Evolutionary conservation across 768 basidiomycete species (phyloP), one percentile per base, ranked within the genome.

Genomic region (Podaxis sp.): DNA sequence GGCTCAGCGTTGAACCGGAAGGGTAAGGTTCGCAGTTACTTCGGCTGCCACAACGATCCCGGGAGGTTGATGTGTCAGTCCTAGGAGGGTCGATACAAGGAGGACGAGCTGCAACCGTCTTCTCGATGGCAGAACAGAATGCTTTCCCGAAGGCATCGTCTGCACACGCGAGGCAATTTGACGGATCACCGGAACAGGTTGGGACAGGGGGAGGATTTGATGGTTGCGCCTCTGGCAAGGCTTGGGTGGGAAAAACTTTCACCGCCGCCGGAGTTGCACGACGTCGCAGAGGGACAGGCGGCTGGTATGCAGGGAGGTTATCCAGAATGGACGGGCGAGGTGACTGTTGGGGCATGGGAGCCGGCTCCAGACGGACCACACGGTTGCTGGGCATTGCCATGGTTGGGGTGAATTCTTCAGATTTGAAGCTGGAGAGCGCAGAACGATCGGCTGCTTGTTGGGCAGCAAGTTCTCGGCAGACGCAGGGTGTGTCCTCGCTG

Each of bases 71-170:
- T 55, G 51, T 50, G 57, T 64, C 50, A 28, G 46, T 70, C 62
- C 76, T 71, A 1, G 88, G 86, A 64, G 86, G 90, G 64, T 82
- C 76, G 46, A 74, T 71, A 68, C 88, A 91, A 21, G 79, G 78
- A 2, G 76, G 64, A 10, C 76, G 71, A n/a, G 76, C 73, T 55
- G 85, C 79, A 14, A 88, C 73, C 28, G 87, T 81, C 62, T 86
- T 79, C 63, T 80, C 82, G 46, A 95, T 83, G 21, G 90, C 90
- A 40, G 79, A 79, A 70, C 93, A 95, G 71, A 95, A 95, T 4
- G 91, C 93, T 68, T 89, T 88, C 9, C 93, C 93, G 64, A 95
- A 95, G 21, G 82, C 80, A 70, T 95, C 93, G 67, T 90, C 88
- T 3, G 87, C 88, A 69, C 93, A 95, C 3, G 92, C 93, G 55